A percentile compares a stretch with the other conserved stretches of the same genome.
Evolutionary conservation across 2,329 filamentous ascomycete genomes (phyloP).

Genomic region (Colletotrichum lindemuthianum): DNA sequence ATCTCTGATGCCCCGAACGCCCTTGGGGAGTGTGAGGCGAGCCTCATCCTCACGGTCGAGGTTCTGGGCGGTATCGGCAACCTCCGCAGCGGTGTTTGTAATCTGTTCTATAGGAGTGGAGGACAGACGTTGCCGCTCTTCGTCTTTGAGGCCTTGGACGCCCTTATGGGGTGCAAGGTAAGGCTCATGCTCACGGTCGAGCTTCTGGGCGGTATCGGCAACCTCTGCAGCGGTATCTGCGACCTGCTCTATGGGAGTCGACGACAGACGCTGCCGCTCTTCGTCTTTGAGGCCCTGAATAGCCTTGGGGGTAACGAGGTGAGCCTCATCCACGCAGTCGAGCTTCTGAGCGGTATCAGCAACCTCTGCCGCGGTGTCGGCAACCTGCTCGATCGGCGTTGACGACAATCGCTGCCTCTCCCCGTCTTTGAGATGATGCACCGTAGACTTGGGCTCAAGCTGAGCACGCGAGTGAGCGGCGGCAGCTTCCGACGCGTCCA

Average conservation of each 20-base stretch:
- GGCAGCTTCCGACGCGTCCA: constrained; percentile 14
- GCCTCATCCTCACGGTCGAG: constrained; percentile 43
- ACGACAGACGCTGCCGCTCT: constrained; percentile 39
- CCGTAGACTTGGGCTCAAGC: constrained; percentile 38
- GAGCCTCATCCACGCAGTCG: too few species aligned
- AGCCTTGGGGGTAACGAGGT: too few species aligned
- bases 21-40: not conserved
- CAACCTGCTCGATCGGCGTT: constrained; percentile 53
- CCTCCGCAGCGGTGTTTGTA: constrained; percentile 55
- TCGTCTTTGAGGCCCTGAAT: too few species aligned
- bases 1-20: constrained; percentile 26
- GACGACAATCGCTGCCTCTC: constrained; percentile 47
- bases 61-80: constrained; percentile 52
- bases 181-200: constrained; percentile 43
- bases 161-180: not conserved
- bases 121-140: constrained; percentile 47
- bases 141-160: constrained; percentile 33
- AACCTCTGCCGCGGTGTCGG: constrained; percentile 55
- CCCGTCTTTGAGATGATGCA: constrained; percentile 35
- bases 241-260: constrained; percentile 52
- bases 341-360: constrained; percentile 35
- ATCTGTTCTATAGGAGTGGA: constrained; percentile 53
- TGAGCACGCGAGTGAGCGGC: constrained; percentile 14
- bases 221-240: constrained; percentile 56
- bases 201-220: constrained; percentile 50